Evolutionary conservation across 306 rosid genomes (phyloP).

Genomic region (Phaseolus lunatus): DNA sequence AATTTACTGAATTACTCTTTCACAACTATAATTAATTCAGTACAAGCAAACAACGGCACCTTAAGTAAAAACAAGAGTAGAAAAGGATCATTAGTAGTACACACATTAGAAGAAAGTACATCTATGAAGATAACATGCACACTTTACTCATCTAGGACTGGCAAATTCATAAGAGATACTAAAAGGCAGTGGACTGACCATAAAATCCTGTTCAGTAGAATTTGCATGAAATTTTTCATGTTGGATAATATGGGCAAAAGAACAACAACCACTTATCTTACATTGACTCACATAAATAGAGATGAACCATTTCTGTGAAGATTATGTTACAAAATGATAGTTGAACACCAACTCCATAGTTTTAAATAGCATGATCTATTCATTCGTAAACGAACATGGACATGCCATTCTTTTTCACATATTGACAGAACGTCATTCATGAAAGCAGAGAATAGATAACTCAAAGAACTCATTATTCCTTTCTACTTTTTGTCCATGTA

Average conservation of each 20-base stretch:
- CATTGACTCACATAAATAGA: neutral
- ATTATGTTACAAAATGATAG: neutral
- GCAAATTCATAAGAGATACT: neutral
- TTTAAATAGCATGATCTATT: slow-evolving; percentile 10
- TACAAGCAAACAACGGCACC: neutral
- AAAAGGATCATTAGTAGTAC: neutral
- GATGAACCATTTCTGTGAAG: neutral
- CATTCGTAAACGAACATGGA: neutral
- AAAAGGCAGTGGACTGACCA: neutral
- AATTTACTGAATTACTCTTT: slow-evolving; percentile 8
- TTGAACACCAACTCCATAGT: neutral
- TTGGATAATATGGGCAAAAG: slow-evolving; percentile 9
- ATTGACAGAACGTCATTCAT: neutral
- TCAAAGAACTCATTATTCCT: neutral
- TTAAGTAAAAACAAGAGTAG: neutral
- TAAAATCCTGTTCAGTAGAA: neutral
- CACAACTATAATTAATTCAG: neutral
- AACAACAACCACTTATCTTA: neutral
- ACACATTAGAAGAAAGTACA: neutral
- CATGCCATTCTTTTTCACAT: neutral
- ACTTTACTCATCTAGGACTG: neutral
- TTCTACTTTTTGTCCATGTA: neutral
- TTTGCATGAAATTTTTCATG: neutral
- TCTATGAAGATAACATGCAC: neutral
- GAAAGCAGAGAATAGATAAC: neutral